Conservation (phyloP, 345 rosid genomes). For the Eucalyptus tenuipes region DNA sequence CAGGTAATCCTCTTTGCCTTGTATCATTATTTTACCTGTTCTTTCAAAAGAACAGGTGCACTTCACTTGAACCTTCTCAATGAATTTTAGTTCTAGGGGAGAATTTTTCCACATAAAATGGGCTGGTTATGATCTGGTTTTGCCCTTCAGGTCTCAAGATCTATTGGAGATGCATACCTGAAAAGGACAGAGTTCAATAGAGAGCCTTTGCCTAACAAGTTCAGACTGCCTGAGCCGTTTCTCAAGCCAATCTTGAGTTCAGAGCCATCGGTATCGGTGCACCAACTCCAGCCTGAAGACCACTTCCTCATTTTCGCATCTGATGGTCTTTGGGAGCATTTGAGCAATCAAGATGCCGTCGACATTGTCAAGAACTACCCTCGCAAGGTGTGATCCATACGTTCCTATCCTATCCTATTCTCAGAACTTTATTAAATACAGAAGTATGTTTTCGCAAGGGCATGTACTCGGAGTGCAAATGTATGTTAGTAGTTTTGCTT, state of each 20-base stretch:
- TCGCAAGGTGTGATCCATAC: conserved; percentile 25
- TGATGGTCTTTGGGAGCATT: conserved; percentile 91
- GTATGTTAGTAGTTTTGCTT: not conserved
- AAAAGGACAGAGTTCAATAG: conserved; percentile 70
- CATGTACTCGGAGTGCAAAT: not conserved
- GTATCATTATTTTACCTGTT: not conserved
- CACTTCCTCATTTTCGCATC: conserved; percentile 74
- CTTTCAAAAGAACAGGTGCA: not conserved
- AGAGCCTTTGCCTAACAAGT: conserved; percentile 54
- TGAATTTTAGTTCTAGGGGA: not conserved
- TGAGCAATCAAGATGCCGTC: conserved; percentile 58
- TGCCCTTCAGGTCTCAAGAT: conserved; percentile 51
- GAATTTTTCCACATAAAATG: not conserved
- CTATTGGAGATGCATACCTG: conserved; percentile 83
- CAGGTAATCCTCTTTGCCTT: conserved; percentile 28
- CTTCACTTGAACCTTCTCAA: not conserved
- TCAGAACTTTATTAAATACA: not conserved
- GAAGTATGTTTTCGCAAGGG: not conserved
- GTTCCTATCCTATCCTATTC: not conserved
- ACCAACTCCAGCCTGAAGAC: conserved; percentile 43
- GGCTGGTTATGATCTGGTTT: not conserved
- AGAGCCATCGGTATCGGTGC: conserved; percentile 51
- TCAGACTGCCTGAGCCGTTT: conserved; percentile 41
- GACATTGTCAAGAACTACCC: conserved; percentile 43
- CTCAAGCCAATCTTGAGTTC: conserved; percentile 54